phyloP scores from a whole-genome alignment of 345 rosid genomes.

The Ceriops zippeliana region DNA sequence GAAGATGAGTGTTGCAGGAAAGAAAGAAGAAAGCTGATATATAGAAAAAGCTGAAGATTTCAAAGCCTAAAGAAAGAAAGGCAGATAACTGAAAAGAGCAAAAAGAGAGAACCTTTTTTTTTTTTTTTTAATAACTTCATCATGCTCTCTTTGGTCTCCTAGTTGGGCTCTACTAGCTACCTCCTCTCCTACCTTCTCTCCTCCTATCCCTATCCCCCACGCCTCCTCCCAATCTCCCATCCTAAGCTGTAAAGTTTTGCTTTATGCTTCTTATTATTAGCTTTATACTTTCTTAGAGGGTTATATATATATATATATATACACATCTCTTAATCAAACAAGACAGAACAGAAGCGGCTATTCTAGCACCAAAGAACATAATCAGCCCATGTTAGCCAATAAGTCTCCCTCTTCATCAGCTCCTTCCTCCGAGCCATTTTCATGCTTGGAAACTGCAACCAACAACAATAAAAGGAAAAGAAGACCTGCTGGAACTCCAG shows the following conservation, averaged over 20 bases:
- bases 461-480: constrained; percentile 62
- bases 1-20: constrained; percentile 33
- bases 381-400: constrained; percentile 38
- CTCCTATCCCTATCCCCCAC: not conserved
- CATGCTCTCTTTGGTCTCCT: not conserved
- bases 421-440: constrained; percentile 42
- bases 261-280: not conserved
- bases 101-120: constrained; percentile 18
- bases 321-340: not conserved
- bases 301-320: not conserved
- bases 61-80: constrained; percentile 17
- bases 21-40: constrained; percentile 25
- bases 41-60: constrained; percentile 24
- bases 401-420: constrained; percentile 21
- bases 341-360: not conserved
- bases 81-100: constrained; percentile 30
- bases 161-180: not conserved
- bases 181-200: not conserved
- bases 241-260: not conserved
- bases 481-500: constrained; percentile 92
- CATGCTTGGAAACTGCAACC: constrained; percentile 36
- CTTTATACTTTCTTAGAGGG: not conserved
- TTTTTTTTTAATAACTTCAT: not conserved
- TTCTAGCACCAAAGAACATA: not conserved
- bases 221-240: not conserved